Percentiles rank a stretch among this genome's conserved stretches.
These are phyloP conservation scores for Auriscalpium orientale DNA, from an alignment of 768 basidiomycete genomes.

Conservation along the genomic window DNA sequence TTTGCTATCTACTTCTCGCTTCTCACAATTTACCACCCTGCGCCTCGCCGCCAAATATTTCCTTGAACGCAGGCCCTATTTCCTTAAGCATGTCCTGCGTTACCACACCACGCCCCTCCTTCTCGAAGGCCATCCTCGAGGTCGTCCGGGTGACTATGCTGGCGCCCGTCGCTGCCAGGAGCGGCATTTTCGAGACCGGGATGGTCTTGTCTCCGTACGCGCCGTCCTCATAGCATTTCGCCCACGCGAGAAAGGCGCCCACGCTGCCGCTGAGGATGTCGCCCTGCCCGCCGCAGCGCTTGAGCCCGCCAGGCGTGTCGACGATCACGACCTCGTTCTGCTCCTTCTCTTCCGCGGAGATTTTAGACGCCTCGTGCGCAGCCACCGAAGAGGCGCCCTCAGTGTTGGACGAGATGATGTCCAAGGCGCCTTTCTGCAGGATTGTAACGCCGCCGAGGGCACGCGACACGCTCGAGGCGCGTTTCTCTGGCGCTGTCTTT, in stretches of 20 bases:
- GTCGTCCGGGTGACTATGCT: conserved; percentile 85
- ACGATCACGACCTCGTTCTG: conserved; percentile 48
- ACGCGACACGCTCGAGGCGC: conserved; percentile 67
- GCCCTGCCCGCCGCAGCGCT: conserved; percentile 94
- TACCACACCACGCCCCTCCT: conserved; percentile 72
- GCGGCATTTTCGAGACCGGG: conserved; percentile 60
- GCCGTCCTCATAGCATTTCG: conserved; percentile 84
- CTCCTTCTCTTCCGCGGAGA: conserved; percentile 22
- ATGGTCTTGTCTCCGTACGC: conserved; percentile 57
- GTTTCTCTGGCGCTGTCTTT: conserved; percentile 38
- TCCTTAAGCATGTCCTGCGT: conserved; percentile 41
- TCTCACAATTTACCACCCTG: conserved; percentile 33
- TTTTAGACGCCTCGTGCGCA: conserved; percentile 33
- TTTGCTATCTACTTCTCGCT: too few relatives aligned
- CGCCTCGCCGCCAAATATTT: conserved; percentile 55
- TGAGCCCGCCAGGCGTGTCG: conserved; percentile 71
- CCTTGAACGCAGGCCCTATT: conserved; percentile 59
- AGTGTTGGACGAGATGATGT: conserved; percentile 77
- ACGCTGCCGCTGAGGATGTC: conserved; percentile 87
- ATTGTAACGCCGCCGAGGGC: conserved; percentile 83
- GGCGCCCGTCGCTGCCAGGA: conserved; percentile 79
- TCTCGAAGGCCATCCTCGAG: conserved; percentile 67
- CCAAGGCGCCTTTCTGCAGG: conserved; percentile 77
- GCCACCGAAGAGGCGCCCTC: conserved; percentile 40
- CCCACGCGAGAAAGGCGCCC: conserved; percentile 92